Conservation (phyloP, 768 basidiomycete genomes). For the Clitopilus passeckerianus region DNA sequence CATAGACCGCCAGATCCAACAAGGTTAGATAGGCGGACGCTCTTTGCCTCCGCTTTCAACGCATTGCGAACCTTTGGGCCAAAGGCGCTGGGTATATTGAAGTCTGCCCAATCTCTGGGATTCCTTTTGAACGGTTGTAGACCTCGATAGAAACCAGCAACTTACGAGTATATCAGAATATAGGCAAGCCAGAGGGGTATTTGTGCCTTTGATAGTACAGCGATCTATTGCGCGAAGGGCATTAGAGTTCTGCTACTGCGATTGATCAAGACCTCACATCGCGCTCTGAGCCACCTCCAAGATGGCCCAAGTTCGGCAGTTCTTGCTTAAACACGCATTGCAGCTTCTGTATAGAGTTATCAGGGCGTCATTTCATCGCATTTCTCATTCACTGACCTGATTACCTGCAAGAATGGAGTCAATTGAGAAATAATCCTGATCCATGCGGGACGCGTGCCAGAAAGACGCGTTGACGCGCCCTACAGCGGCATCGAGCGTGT, state of each 20-base stretch:
- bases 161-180: conserved; percentile 76
- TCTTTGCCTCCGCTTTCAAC: conserved; percentile 81
- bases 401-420: conserved; percentile 91
- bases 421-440: conserved; percentile 89
- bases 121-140: neutral
- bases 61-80: conserved; percentile 76
- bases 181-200: conserved; percentile 92
- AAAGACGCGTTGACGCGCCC: conserved; percentile 14
- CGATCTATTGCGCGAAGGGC: conserved; percentile 49
- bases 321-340: conserved; percentile 90
- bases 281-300: conserved; percentile 80
- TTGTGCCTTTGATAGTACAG: conserved; percentile 68
- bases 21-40: conserved; percentile 75
- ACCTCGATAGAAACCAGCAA: conserved; percentile 3
- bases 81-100: conserved; percentile 79
- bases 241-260: neutral
- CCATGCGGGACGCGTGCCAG: conserved; percentile 46
- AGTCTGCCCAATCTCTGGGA: conserved; percentile 81
- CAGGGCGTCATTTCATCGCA: neutral
- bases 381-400: conserved; percentile 43
- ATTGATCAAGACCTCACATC: conserved; percentile 48
- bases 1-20: conserved; percentile 87
- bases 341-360: conserved; percentile 57
- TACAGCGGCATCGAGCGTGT: neutral
- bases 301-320: conserved; percentile 82